A percentile compares a stretch with the other conserved stretches of the same genome.
These are phyloP conservation scores for Psilocybe subaeruginosa DNA, from an alignment of 768 basidiomycete species.

Conservation along the genomic window DNA sequence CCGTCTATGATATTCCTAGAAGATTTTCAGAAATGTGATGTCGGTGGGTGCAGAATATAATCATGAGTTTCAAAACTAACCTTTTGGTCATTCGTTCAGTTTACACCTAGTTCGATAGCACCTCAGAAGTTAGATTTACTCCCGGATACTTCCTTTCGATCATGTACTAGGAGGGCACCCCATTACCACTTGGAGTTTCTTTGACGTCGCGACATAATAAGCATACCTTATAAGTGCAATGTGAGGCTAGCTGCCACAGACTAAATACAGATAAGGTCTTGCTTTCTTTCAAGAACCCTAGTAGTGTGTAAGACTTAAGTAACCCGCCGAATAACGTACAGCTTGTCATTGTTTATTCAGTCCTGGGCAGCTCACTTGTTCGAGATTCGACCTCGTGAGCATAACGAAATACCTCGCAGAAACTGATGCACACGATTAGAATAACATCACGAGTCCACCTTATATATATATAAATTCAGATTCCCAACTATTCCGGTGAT, in stretches of 20 bases:
- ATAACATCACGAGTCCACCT: background rate
- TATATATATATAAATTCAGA: background rate
- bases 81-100: no score
- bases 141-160: conserved; percentile 1
- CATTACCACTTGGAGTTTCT: background rate
- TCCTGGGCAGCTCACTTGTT: background rate
- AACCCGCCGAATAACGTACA: background rate
- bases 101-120: no score
- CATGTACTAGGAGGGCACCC: background rate
- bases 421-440: conserved; percentile 5
- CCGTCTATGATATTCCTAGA: background rate
- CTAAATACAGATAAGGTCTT: background rate
- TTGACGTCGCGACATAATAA: background rate
- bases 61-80: background rate
- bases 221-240: background rate
- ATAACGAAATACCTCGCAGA: background rate
- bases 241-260: background rate
- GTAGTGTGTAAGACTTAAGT: no score
- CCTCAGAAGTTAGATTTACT: no score
- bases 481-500: background rate
- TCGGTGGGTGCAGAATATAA: background rate
- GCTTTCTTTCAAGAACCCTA: no score
- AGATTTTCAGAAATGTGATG: background rate
- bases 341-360: background rate
- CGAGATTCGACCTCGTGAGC: conserved; percentile 1